Evolutionary conservation across 192 early-diverging fungal genomes (phyloP).

Genomic region (Backusella australiensis): DNA sequence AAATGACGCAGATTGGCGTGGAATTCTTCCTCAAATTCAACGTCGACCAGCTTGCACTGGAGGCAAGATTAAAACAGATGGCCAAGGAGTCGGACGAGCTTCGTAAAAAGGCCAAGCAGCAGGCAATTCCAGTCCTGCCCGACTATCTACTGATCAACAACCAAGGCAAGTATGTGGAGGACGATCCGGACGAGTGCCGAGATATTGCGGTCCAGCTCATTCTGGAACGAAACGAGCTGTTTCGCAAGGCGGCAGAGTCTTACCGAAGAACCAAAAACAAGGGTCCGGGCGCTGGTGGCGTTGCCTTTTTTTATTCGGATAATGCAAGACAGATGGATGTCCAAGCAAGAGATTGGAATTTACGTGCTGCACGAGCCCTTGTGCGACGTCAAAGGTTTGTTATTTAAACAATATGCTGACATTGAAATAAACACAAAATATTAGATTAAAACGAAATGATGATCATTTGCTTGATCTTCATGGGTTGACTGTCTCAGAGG

Average conservation of each 20-base stretch:
- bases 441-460: conserved; percentile 30
- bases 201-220: conserved; percentile 35
- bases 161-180: conserved; percentile 39
- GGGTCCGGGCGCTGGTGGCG: conserved; percentile 42
- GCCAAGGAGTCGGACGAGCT: not conserved
- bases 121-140: conserved; percentile 26
- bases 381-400: conserved; percentile 30
- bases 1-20: conserved; percentile 37
- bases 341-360: conserved; percentile 50
- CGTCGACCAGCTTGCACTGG: conserved; percentile 12
- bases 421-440: not conserved
- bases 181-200: conserved; percentile 50
- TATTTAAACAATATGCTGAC: not conserved
- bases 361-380: conserved; percentile 52
- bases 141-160: conserved; percentile 37
- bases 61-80: not conserved
- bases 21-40: conserved; percentile 40
- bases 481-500: conserved; percentile 62
- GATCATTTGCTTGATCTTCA: conserved; percentile 67
- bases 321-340: conserved; percentile 41
- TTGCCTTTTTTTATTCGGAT: conserved; percentile 51
- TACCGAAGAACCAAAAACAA: conserved; percentile 33
- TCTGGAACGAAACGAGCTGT: conserved; percentile 45
- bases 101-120: conserved; percentile 3
- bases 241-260: conserved; percentile 44